These are phyloP conservation scores for Hibiscus tridactylites DNA, from an alignment of 345 rosid species.

Conservation along the genomic window DNA sequence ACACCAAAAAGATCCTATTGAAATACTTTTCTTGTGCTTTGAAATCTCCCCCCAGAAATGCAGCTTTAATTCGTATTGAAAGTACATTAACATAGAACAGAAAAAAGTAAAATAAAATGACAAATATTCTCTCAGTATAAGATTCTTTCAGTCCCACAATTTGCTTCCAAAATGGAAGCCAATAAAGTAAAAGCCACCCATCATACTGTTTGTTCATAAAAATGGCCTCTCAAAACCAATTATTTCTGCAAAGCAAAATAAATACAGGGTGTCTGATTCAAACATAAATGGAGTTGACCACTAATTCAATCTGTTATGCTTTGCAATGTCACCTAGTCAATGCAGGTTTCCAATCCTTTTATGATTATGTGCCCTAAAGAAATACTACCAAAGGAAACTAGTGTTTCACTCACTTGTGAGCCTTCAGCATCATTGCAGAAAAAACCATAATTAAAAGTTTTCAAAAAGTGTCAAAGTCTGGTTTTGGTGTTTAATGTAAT, in stretches of 20 bases:
- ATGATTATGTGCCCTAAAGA: background rate
- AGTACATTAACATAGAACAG: background rate
- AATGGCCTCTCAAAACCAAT: background rate
- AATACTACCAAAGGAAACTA: too few relatives aligned
- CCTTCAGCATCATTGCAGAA: background rate
- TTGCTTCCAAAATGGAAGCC: slow-evolving; percentile 19
- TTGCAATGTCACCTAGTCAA: background rate
- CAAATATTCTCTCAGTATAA: slow-evolving; percentile 11
- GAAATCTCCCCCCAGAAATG: slow-evolving; percentile 3
- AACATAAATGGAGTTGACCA: slow-evolving; percentile 25
- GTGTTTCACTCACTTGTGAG: too few relatives aligned
- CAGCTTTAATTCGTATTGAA: slow-evolving; percentile 20
- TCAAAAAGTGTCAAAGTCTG: too few relatives aligned
- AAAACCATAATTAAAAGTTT: background rate
- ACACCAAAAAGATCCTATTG: slow-evolving; percentile 7
- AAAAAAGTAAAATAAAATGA: background rate
- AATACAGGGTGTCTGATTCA: background rate
- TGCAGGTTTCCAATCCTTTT: background rate
- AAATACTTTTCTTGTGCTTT: slow-evolving; percentile 19
- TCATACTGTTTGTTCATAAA: slow-evolving; percentile 19
- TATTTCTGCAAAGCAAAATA: background rate
- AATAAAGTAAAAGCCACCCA: slow-evolving; percentile 18
- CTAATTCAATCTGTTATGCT: background rate
- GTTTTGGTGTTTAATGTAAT: too few relatives aligned
- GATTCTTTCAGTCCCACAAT: slow-evolving; percentile 26